Conservation (phyloP, 2,329 filamentous ascomycete species). For the Boeremia exigua region DNA sequence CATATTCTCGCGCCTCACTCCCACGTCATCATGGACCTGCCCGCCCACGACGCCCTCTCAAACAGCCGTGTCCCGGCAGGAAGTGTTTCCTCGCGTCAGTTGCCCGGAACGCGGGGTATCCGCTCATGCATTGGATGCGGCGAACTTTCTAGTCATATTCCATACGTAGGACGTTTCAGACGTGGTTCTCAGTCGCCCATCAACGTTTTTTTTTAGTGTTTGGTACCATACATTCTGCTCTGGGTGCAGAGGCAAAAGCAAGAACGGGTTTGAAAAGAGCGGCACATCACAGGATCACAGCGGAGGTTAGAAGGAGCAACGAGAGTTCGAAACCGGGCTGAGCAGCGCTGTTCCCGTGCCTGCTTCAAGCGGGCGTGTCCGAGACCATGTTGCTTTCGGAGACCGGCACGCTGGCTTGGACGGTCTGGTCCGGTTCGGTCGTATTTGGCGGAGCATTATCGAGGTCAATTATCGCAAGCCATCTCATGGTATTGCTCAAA, state of each 20-base stretch:
- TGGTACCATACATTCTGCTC: conserved; percentile 15
- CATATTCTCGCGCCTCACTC: conserved; percentile 32
- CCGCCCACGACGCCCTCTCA: conserved; percentile 23
- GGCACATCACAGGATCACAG: not conserved
- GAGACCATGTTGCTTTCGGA: conserved; percentile 6
- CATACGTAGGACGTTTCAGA: conserved; percentile 40
- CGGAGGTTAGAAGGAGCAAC: not conserved
- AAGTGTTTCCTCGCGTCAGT: conserved; percentile 28
- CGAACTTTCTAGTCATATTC: conserved; percentile 38
- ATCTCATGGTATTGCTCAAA: conserved; percentile 7
- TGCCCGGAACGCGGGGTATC: conserved; percentile 40
- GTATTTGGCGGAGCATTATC: not conserved
- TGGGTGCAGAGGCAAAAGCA: conserved; percentile 14
- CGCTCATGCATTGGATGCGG: conserved; percentile 40
- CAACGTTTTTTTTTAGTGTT: conserved; percentile 15
- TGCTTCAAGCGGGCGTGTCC: conserved; percentile 1
- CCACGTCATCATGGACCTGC: conserved; percentile 26
- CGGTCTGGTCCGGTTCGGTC: conserved; percentile 5
- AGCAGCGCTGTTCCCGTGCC: conserved; percentile 1
- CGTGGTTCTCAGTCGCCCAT: conserved; percentile 17
- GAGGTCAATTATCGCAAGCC: not conserved
- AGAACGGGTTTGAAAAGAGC: conserved; percentile 20
- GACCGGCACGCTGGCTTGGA: not conserved
- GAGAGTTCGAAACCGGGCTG: conserved; percentile 2
- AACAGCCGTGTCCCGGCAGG: conserved; percentile 28